A percentile compares a stretch with the other conserved stretches of the same genome.
These are phyloP conservation scores for Phytopythium vexans DNA, from an alignment of 352 stramenopile species.

Conservation along the genomic window DNA sequence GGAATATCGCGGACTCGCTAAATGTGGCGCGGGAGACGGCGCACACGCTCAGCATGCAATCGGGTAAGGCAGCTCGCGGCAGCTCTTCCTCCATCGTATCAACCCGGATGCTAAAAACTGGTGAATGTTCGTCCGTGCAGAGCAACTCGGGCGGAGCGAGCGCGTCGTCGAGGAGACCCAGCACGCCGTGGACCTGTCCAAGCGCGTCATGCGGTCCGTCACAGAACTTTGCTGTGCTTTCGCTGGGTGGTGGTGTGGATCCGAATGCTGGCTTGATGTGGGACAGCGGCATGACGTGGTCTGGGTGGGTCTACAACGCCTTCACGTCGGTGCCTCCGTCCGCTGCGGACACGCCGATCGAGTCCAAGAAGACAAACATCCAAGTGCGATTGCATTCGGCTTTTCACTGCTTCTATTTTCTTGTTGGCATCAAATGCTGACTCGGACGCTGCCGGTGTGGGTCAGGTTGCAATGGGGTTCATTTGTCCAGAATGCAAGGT, in stretches of 20 bases:
- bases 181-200: conserved; percentile 50
- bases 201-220: conserved; percentile 43
- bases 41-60: conserved; percentile 65
- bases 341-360: not conserved
- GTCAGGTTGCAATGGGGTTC: conserved; percentile 78
- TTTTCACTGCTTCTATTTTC: not conserved
- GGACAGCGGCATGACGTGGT: conserved; percentile 74
- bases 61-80: conserved; percentile 15
- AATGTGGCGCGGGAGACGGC: conserved; percentile 45
- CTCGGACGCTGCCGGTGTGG: not conserved
- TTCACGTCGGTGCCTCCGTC: conserved; percentile 35
- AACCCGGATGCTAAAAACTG: not conserved
- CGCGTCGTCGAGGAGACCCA: conserved; percentile 56
- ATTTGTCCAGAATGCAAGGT: conserved; percentile 84
- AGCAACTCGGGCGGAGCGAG: conserved; percentile 61
- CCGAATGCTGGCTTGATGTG: not conserved
- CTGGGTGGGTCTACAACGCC: conserved; percentile 75
- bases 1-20: conserved; percentile 47
- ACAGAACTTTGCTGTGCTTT: not conserved
- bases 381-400: conserved; percentile 9
- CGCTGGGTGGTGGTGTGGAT: not conserved
- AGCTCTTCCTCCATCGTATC: not conserved
- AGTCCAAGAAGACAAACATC: not conserved
- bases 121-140: conserved; percentile 8
- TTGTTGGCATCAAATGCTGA: conserved; percentile 2